A percentile compares a stretch with the other conserved stretches of the same genome.
Conservation (phyloP, 257 asterid genomes). For the Petrea volubilis region DNA sequence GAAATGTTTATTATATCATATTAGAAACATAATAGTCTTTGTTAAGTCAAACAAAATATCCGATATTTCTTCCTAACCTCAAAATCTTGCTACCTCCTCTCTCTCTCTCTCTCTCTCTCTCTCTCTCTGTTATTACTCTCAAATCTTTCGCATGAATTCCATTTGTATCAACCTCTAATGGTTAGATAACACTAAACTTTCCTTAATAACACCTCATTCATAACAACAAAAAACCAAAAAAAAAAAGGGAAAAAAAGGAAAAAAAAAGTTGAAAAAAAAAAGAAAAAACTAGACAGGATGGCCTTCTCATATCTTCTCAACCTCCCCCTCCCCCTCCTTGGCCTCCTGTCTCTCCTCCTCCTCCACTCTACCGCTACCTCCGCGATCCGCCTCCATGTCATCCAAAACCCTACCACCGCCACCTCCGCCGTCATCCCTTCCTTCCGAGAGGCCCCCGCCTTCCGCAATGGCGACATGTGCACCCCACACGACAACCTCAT, state of each 20-base stretch:
- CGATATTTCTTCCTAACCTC: conserved; percentile 33
- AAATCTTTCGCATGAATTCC: conserved; percentile 22
- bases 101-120: conserved; percentile 16
- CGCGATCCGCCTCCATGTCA: conserved; percentile 50
- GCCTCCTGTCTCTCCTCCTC: conserved; percentile 83
- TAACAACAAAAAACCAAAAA: conserved; percentile 26
- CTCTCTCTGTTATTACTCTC: conserved; percentile 20
- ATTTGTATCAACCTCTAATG: conserved; percentile 28
- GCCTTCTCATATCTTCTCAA: conserved; percentile 46
- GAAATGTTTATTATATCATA: neutral
- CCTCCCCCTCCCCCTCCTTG: conserved; percentile 47
- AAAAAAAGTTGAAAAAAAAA: neutral
- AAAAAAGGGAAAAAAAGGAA: neutral
- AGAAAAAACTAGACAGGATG: conserved; percentile 58
- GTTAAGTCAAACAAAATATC: conserved; percentile 26
- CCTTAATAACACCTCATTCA: neutral
- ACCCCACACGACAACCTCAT: conserved; percentile 23
- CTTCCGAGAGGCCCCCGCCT: conserved; percentile 81
- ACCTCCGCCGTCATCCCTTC: conserved; percentile 32
- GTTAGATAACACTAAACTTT: conserved; percentile 19
- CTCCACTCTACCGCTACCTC: conserved; percentile 36
- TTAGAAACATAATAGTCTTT: conserved; percentile 19
- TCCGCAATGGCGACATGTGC: conserved; percentile 67
- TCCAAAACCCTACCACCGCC: conserved; percentile 18
- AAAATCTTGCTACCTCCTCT: conserved; percentile 12